Conservation (phyloP, 495 filamentous ascomycete species). For the Annulohypoxylon maeteangense region DNA sequence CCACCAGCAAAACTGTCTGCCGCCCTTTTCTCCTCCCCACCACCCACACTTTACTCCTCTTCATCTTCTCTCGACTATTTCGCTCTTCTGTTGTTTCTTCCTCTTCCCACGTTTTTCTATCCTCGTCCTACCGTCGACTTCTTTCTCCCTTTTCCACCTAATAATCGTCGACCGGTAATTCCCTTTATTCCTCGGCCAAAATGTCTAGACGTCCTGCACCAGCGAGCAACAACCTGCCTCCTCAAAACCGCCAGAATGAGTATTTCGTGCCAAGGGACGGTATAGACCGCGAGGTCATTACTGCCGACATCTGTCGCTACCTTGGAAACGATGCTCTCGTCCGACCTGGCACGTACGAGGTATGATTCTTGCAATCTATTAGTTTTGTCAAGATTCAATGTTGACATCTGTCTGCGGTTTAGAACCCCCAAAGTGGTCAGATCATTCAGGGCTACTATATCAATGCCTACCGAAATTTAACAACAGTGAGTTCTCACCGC, state of each 20-base stretch:
- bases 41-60: constrained; percentile 41
- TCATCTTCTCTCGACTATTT: constrained; percentile 38
- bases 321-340: constrained; percentile 92
- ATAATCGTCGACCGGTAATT: constrained; percentile 45
- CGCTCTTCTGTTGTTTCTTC: constrained; percentile 34
- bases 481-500: constrained; percentile 70
- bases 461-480: constrained; percentile 87
- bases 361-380: constrained; percentile 54
- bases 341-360: constrained; percentile 84
- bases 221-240: constrained; percentile 45
- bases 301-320: constrained; percentile 93
- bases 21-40: constrained; percentile 49
- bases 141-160: constrained; percentile 32
- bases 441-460: constrained; percentile 79
- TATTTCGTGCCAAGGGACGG: constrained; percentile 90
- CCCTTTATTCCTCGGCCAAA: constrained; percentile 44
- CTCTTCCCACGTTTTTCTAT: constrained; percentile 30
- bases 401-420: constrained; percentile 34
- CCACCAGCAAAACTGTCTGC: constrained; percentile 36
- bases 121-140: constrained; percentile 30
- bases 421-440: constrained; percentile 65
- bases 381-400: constrained; percentile 21
- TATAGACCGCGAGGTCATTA: constrained; percentile 93
- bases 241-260: constrained; percentile 74
- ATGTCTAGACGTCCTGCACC: constrained; percentile 49